Percentiles rank a stretch among this genome's conserved stretches.
Evolutionary conservation across 345 rosid genomes (phyloP).

Genomic region (Kernera saxatilis): DNA sequence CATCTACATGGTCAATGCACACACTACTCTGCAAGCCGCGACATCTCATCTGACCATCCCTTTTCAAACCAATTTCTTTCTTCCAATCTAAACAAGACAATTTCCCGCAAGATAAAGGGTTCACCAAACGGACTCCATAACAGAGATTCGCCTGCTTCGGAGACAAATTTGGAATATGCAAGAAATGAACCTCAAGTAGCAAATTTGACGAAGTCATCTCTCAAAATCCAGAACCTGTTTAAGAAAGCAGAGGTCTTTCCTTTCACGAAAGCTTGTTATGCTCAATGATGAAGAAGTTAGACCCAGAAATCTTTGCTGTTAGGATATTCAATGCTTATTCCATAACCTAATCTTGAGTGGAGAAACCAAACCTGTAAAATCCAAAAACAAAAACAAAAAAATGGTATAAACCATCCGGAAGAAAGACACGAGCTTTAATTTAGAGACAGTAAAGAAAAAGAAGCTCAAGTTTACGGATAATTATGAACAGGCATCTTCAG

Average conservation of each 20-base stretch:
- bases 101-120: constrained; percentile 12
- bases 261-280: not conserved
- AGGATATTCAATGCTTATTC: not conserved
- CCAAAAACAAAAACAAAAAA: not conserved
- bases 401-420: not conserved
- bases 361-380: constrained; percentile 5
- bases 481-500: not conserved
- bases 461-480: not conserved
- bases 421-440: not conserved
- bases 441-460: not conserved
- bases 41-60: constrained; percentile 29
- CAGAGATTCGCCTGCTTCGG: constrained; percentile 22
- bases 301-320: not conserved
- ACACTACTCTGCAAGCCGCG: constrained; percentile 35
- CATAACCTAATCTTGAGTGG: not conserved
- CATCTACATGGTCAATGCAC: constrained; percentile 35
- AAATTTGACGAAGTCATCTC: constrained; percentile 47
- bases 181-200: constrained; percentile 30
- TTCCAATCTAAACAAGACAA: constrained; percentile 22
- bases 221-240: not conserved
- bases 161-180: constrained; percentile 22
- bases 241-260: not conserved
- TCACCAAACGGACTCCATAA: constrained; percentile 6
- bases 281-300: not conserved
- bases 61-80: constrained; percentile 20